Evolutionary conservation across 176 grass and related monocot species (phyloP), one percentile per base, ranked within the genome.

Genomic region (Oryza rufipogon): DNA sequence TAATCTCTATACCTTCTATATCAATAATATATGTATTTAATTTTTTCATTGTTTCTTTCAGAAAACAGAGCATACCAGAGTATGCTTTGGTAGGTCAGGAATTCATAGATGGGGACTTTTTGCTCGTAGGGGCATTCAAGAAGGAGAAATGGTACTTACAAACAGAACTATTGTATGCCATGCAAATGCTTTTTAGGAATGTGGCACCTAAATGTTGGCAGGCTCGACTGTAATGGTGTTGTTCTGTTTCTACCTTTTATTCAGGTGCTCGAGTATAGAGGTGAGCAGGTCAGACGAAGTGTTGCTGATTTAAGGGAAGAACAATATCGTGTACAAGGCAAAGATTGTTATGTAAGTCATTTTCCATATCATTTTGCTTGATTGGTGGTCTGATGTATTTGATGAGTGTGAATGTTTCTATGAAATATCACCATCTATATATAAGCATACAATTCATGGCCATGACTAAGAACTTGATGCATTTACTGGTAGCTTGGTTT

Each of bases 51-150:
- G 12, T 32, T 66, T 76, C 51, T 91, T 89, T 63, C 86, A 98
- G 96, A 85, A 88, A 88, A 98, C 89, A 36, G 96, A 98, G 85
- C 87, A 98, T 82, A 93, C 64, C 76, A 94, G 96, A 92, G 93
- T 98, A 89, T 95, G 91, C 75, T 98, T 95, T 94, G 96, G 96
- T 58, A 93, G 93, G 87, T 98, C 96, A 66, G 96, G 93, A 82
- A 98, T 98, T 92, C 96, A 98, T 89, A 94, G 96, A 68, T 98
- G 96, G 93, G 96, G 96, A 71, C 87, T 98, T 66, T 98, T 98
- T 92, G 91, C 96, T 82, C 87, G 87, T 81, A 89, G 86, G 51
- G 81, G 87, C 66, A 98, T 98, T 86, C 96, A 94, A 94, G 96
- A 95, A 98, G 96, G 93, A 95, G 96, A 95, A 87, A 98, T 98